Conservation (phyloP, 306 rosid species). For the Prunus campanulata region DNA sequence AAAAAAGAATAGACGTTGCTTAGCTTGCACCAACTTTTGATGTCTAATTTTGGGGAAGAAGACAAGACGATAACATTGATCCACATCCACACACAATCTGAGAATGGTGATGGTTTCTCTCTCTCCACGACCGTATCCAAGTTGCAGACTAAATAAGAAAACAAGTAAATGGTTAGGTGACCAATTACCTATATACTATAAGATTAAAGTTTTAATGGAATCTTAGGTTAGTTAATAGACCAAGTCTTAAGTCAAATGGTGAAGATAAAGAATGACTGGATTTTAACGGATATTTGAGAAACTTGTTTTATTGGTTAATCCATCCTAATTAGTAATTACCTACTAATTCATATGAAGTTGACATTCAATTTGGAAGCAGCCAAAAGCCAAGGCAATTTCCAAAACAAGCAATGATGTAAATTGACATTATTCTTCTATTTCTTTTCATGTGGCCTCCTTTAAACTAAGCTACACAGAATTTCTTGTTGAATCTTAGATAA, state of each 20-base stretch:
- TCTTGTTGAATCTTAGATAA: background rate
- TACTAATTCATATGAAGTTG: background rate
- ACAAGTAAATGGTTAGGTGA: background rate
- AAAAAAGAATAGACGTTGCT: background rate
- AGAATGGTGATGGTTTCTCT: background rate
- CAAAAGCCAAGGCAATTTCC: background rate
- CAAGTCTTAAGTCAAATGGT: background rate
- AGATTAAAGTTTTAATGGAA: background rate
- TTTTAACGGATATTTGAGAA: background rate
- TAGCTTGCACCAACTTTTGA: background rate
- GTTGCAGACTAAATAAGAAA: background rate
- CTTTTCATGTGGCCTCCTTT: too few species aligned
- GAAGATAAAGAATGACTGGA: background rate
- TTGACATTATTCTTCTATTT: too few species aligned
- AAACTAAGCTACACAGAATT: too few species aligned
- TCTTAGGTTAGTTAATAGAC: background rate
- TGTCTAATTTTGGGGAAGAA: background rate
- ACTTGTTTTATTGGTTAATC: background rate
- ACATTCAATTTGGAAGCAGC: background rate
- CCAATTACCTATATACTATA: background rate
- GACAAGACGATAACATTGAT: background rate
- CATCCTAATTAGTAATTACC: background rate
- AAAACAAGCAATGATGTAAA: too few species aligned
- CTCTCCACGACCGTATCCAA: background rate
- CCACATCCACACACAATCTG: background rate